phyloP scores from a whole-genome alignment of 2,329 filamentous ascomycete genomes.

The Paraphoma chrysanthemicola region DNA sequence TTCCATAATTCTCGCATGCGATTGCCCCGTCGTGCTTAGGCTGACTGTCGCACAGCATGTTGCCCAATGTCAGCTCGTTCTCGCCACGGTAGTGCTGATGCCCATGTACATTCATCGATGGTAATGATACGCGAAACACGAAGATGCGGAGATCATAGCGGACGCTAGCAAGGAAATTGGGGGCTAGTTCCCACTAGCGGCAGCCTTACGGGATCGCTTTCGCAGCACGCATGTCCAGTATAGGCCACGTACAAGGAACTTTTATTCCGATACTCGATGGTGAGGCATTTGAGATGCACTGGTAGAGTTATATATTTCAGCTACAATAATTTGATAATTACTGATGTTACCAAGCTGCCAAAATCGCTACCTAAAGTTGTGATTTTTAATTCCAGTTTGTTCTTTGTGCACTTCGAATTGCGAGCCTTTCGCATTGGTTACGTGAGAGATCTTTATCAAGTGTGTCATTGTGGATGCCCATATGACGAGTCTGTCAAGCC shows the following conservation, averaged over 20 bases:
- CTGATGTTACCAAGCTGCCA: too few relatives aligned
- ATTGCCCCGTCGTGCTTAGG: conserved; percentile 7
- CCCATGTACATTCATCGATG: not conserved
- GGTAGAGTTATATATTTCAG: too few relatives aligned
- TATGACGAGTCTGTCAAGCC: too few relatives aligned
- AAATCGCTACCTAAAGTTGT: too few relatives aligned
- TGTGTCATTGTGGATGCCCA: too few relatives aligned
- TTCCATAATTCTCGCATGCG: conserved; percentile 7
- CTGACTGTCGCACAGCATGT: conserved; percentile 13
- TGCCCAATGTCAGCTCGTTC: conserved; percentile 1
- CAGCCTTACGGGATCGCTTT: not conserved
- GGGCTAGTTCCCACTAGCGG: not conserved
- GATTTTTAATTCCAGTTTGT: too few relatives aligned
- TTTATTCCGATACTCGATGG: not conserved
- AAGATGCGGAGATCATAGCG: not conserved
- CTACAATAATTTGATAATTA: too few relatives aligned
- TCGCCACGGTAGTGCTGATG: not conserved
- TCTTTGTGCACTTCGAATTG: too few relatives aligned
- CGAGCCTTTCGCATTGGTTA: too few relatives aligned
- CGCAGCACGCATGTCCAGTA: not conserved
- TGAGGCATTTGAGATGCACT: too few relatives aligned
- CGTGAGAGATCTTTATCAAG: too few relatives aligned
- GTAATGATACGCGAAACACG: not conserved
- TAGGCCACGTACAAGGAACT: not conserved
- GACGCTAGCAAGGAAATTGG: not conserved